These are phyloP conservation scores for Solanum piurae DNA, from an alignment of 257 asterid species.

Conservation along the genomic window DNA sequence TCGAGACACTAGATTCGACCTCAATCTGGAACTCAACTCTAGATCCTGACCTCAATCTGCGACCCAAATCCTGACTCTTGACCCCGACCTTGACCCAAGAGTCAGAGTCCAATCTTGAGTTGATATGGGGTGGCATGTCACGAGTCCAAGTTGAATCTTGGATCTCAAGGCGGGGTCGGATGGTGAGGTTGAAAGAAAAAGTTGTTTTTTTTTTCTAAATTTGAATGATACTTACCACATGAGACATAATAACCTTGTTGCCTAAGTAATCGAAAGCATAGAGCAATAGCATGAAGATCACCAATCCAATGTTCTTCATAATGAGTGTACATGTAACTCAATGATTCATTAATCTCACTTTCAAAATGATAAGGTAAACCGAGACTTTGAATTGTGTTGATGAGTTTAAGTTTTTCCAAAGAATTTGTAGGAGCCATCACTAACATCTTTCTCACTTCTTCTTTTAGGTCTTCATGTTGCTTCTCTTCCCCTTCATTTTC, in stretches of 20 bases:
- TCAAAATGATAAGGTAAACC: constrained; percentile 15
- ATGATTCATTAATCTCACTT: background rate
- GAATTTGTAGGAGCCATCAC: background rate
- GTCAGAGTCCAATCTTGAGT: no score
- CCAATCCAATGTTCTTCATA: background rate
- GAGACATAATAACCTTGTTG: constrained; percentile 6
- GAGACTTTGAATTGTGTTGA: constrained; percentile 3
- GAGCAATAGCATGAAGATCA: constrained; percentile 1
- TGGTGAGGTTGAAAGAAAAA: no score
- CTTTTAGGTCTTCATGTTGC: background rate
- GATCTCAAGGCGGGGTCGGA: no score
- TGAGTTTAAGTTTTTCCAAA: background rate
- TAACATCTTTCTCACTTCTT: background rate
- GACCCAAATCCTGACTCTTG: no score
- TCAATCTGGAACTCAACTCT: no score
- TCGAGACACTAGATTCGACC: no score
- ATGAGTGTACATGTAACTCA: background rate
- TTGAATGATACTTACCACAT: background rate
- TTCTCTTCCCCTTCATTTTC: background rate
- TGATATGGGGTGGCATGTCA: no score
- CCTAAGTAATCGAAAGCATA: constrained; percentile 5
- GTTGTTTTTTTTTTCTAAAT: background rate
- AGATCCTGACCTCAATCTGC: no score
- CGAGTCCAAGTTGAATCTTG: no score
- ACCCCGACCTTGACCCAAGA: no score